Percentiles rank a stretch among this genome's conserved stretches.
phyloP scores from a whole-genome alignment of 164 flowering plant genomes.

The Magnolia changhungtana region DNA sequence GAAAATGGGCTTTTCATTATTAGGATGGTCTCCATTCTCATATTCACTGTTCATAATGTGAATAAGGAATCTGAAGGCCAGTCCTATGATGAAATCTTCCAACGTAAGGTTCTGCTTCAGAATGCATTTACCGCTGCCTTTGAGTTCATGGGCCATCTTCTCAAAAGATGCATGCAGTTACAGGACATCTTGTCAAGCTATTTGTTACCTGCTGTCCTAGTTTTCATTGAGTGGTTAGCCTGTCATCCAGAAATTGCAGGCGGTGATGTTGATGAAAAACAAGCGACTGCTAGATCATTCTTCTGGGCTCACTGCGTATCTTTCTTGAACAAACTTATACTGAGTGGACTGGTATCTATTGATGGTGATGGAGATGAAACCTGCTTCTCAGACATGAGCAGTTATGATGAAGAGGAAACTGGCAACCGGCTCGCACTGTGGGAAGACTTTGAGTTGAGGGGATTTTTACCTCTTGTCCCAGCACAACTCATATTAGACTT shows the following conservation, averaged over 20 bases:
- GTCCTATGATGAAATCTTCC: constrained; percentile 86
- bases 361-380: constrained; percentile 62
- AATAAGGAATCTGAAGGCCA: constrained; percentile 71
- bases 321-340: constrained; percentile 66
- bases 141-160: constrained; percentile 66
- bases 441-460: constrained; percentile 93
- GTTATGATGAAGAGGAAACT: constrained; percentile 76
- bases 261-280: constrained; percentile 63
- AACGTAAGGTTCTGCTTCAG: constrained; percentile 71
- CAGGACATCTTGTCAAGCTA: constrained; percentile 63
- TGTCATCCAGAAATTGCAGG: constrained; percentile 67
- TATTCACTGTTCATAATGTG: constrained; percentile 72
- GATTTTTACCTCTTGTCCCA: constrained; percentile 78
- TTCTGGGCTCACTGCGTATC: constrained; percentile 72
- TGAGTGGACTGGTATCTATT: constrained; percentile 30
- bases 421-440: constrained; percentile 70
- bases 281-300: constrained; percentile 48
- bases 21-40: constrained; percentile 64
- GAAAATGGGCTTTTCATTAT: constrained; percentile 66
- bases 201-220: constrained; percentile 71
- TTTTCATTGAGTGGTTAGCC: constrained; percentile 94
- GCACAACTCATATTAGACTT: constrained; percentile 83
- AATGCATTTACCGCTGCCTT: constrained; percentile 79
- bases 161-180: constrained; percentile 60
- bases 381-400: constrained; percentile 64